Percentiles rank a stretch among this genome's conserved stretches.
These are phyloP conservation scores for Tricholoma matsutake DNA, from an alignment of 768 basidiomycete species.

Conservation along the genomic window DNA sequence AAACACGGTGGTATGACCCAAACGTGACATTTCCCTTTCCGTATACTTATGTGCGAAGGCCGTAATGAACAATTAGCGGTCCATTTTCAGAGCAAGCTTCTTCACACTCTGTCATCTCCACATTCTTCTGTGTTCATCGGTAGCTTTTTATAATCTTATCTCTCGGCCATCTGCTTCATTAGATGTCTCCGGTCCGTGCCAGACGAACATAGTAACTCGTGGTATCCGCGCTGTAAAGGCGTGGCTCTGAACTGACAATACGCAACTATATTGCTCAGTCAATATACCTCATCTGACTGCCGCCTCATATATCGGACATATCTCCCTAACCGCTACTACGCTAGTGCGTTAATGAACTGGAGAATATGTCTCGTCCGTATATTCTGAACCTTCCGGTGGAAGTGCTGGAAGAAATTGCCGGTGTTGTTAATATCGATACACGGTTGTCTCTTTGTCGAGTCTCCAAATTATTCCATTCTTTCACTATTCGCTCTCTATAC, in stretches of 20 bases:
- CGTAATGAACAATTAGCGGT: background rate
- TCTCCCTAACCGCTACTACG: background rate
- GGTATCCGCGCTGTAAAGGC: constrained; percentile 16
- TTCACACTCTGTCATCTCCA: constrained; percentile 1
- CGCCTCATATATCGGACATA: background rate
- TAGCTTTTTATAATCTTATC: constrained; percentile 3
- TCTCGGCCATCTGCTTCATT: constrained; percentile 6
- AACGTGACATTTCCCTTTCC: constrained; percentile 3
- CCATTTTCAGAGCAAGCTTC: background rate
- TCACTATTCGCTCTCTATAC: constrained; percentile 33
- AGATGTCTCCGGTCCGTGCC: constrained; percentile 1
- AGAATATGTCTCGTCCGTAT: constrained; percentile 7
- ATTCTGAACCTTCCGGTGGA: constrained; percentile 31
- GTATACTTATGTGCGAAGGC: background rate
- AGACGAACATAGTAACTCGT: constrained; percentile 13
- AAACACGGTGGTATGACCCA: constrained; percentile 9
- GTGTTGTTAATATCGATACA: constrained; percentile 22
- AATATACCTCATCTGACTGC: background rate
- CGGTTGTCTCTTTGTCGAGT: constrained; percentile 32
- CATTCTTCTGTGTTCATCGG: constrained; percentile 1
- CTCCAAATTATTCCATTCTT: constrained; percentile 30
- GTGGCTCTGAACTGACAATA: constrained; percentile 2
- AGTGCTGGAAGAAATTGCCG: constrained; percentile 32
- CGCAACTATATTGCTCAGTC: background rate
- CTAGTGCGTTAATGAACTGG: constrained; percentile 3